Evolutionary conservation across 257 asterid species (phyloP).

Genomic region (Coffea eugenioides): DNA sequence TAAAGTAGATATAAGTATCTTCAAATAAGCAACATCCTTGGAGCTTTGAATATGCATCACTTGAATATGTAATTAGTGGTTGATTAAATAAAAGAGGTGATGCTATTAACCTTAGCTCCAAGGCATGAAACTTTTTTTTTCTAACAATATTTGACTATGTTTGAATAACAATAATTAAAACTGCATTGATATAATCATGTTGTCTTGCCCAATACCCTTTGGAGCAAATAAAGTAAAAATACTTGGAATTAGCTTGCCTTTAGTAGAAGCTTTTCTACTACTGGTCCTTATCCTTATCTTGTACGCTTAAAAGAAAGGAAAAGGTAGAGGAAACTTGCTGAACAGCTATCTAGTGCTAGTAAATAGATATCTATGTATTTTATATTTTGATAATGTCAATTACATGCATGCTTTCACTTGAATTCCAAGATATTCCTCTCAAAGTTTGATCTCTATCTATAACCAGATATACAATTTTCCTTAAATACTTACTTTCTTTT

Average conservation of each 20-base stretch:
- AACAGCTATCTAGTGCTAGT: constrained; percentile 1
- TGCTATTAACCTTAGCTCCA: not conserved
- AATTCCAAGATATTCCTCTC: no score
- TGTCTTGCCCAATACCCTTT: constrained; percentile 2
- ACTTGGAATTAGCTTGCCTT: constrained; percentile 14
- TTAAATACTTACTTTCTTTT: not conserved
- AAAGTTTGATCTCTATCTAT: no score
- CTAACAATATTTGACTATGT: not conserved
- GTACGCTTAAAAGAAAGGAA: not conserved
- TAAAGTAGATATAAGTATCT: no score
- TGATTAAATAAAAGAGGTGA: not conserved
- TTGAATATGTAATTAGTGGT: not conserved
- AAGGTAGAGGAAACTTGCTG: not conserved
- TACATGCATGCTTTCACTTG: not conserved
- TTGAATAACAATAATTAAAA: not conserved
- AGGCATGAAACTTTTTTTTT: not conserved
- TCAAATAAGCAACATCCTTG: no score
- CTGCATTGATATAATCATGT: no score
- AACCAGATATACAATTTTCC: no score
- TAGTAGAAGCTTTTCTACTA: constrained; percentile 3
- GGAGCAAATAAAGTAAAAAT: not conserved
- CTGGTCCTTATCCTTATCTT: not conserved
- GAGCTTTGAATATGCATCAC: not conserved
- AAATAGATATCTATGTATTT: not conserved
- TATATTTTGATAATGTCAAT: not conserved